Evolutionary conservation across 2,329 filamentous ascomycete genomes (phyloP).

Genomic region (Aureobasidium pullulans): DNA sequence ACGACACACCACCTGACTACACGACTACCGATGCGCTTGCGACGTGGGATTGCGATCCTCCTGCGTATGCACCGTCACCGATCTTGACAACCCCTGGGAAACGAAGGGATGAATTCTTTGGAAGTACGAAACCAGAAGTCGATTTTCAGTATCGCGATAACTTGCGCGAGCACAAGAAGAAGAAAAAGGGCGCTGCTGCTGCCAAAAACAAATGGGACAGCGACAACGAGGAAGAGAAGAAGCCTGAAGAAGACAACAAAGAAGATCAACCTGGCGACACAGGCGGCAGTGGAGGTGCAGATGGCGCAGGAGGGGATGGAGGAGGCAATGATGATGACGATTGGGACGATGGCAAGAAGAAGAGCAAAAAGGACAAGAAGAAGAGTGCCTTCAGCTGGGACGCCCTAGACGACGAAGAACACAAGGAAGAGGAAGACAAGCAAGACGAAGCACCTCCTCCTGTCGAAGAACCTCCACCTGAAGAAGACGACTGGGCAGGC

Average conservation of each 20-base stretch:
- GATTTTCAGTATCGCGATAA: constrained; percentile 52
- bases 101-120: neutral
- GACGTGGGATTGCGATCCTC: neutral
- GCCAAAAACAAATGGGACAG: constrained; percentile 35
- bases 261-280: constrained; percentile 25
- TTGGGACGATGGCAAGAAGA: constrained; percentile 24
- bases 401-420: constrained; percentile 14
- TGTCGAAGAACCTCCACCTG: constrained; percentile 11
- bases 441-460: neutral
- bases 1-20: constrained; percentile 40
- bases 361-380: constrained; percentile 29
- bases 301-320: constrained; percentile 24
- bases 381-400: constrained; percentile 19
- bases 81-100: neutral
- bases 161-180: constrained; percentile 44
- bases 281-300: constrained; percentile 27
- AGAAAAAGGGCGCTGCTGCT: constrained; percentile 40
- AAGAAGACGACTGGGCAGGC: constrained; percentile 22
- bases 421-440: constrained; percentile 9
- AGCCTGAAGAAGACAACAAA: constrained; percentile 36
- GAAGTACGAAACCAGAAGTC: constrained; percentile 30
- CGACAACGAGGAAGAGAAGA: constrained; percentile 40
- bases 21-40: constrained; percentile 35
- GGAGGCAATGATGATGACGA: constrained; percentile 30
- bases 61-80: neutral